phyloP scores from a whole-genome alignment of 345 rosid species.

The Ceriops decandra region DNA sequence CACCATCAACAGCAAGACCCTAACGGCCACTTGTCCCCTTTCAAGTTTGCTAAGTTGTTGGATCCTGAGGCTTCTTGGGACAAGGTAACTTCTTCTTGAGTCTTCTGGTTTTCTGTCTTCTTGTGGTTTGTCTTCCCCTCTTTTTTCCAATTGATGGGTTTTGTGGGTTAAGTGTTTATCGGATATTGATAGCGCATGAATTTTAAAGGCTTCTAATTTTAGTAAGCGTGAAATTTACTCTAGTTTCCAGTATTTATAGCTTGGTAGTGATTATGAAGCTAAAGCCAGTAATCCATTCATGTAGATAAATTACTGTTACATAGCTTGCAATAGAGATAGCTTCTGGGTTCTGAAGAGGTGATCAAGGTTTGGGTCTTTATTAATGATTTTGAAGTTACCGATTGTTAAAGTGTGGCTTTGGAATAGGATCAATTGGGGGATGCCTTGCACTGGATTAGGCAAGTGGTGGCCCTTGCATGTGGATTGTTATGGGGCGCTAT shows the following conservation, averaged over 20 bases:
- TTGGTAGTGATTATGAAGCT: background rate
- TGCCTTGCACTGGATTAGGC: constrained; percentile 95
- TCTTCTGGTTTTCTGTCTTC: background rate
- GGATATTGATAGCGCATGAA: background rate
- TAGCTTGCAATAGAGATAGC: background rate
- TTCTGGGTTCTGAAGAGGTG: background rate
- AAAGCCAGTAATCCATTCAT: background rate
- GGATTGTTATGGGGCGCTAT: constrained; percentile 90
- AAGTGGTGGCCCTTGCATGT: constrained; percentile 65
- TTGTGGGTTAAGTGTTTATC: background rate
- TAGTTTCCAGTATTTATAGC: background rate
- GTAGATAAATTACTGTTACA: background rate
- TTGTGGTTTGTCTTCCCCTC: background rate
- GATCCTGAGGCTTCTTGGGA: constrained; percentile 97
- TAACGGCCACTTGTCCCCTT: constrained; percentile 66
- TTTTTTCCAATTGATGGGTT: too few species aligned
- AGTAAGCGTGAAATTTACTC: too few species aligned
- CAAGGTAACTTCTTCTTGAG: constrained; percentile 39
- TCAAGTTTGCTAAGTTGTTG: constrained; percentile 64
- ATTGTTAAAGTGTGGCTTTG: constrained; percentile 10
- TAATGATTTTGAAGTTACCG: background rate
- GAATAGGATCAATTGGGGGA: constrained; percentile 95
- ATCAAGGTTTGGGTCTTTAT: background rate
- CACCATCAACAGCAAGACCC: constrained; percentile 49
- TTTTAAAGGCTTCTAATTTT: too few species aligned